Conservation (phyloP, 192 early-diverging fungal genomes). For the Linnemannia hyalina region DNA sequence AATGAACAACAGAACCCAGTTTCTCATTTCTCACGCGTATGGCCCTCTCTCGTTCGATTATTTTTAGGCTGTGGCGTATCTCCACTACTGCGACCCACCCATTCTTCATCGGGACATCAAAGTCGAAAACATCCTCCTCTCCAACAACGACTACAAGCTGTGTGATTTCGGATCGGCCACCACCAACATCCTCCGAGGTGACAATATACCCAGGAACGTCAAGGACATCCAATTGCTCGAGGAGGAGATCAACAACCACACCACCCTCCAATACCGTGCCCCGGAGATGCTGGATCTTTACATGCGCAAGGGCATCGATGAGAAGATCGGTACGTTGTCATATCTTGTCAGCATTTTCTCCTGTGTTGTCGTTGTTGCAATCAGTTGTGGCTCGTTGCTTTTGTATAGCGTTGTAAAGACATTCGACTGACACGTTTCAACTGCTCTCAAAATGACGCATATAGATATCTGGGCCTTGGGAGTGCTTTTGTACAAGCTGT, state of each 20-base stretch:
- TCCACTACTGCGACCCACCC: conserved; percentile 88
- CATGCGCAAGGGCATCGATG: conserved; percentile 82
- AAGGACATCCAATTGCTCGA: conserved; percentile 83
- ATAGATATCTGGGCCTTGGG: conserved; percentile 87
- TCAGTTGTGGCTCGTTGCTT: not conserved
- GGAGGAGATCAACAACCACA: conserved; percentile 91
- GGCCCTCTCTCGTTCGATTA: not conserved
- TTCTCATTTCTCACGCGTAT: conserved; percentile 1
- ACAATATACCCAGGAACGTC: conserved; percentile 69
- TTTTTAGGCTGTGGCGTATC: conserved; percentile 84
- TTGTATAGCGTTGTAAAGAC: not conserved
- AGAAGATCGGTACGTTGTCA: conserved; percentile 72
- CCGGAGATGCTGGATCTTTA: conserved; percentile 97
- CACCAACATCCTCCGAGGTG: conserved; percentile 60
- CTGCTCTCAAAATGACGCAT: not conserved
- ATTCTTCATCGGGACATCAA: conserved; percentile 90
- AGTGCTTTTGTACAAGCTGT: conserved; percentile 95
- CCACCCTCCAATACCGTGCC: conserved; percentile 95
- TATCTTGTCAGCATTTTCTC: not conserved
- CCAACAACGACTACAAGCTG: conserved; percentile 81
- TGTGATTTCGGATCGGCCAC: conserved; percentile 98
- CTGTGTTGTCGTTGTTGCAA: not conserved
- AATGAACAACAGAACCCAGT: not conserved
- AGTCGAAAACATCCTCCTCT: conserved; percentile 86
- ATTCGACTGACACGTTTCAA: not conserved